Percentiles rank a stretch among this genome's conserved stretches.
These are phyloP conservation scores for Trichoderma koningii DNA, from an alignment of 2,329 filamentous ascomycete species.

Conservation along the genomic window DNA sequence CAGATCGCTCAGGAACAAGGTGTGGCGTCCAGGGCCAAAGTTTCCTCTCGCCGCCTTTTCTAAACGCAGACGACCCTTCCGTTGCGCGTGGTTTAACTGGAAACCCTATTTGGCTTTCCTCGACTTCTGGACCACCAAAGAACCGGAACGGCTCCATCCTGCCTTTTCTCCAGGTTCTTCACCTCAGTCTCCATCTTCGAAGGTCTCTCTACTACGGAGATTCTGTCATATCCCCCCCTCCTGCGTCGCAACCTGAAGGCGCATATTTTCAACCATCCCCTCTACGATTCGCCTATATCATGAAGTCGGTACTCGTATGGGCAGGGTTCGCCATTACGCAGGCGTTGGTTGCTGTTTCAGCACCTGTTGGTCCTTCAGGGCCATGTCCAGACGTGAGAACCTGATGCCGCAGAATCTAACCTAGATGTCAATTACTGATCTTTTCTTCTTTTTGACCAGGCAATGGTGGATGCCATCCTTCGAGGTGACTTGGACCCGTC, in stretches of 20 bases:
- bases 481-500: slow-evolving; percentile 51
- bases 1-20: background rate
- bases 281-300: background rate
- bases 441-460: slow-evolving; percentile 29
- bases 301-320: slow-evolving; percentile 22
- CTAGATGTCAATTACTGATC: slow-evolving; percentile 1
- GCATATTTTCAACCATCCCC: background rate
- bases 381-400: slow-evolving; percentile 41
- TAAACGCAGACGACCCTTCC: background rate
- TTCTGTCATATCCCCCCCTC: background rate
- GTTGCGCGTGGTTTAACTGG: background rate
- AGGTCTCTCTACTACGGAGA: background rate
- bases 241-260: background rate
- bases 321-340: slow-evolving; percentile 27
- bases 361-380: slow-evolving; percentile 39
- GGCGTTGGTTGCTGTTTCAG: slow-evolving; percentile 29
- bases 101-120: background rate
- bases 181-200: background rate
- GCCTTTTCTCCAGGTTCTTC: too few species aligned
- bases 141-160: background rate
- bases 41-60: background rate
- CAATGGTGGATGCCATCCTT: slow-evolving; percentile 48
- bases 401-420: background rate
- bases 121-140: background rate
- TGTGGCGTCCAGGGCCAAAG: background rate